Base-by-base conservation (phyloP, 257 asterid species). In the Salvia rosmarinus region DNA sequence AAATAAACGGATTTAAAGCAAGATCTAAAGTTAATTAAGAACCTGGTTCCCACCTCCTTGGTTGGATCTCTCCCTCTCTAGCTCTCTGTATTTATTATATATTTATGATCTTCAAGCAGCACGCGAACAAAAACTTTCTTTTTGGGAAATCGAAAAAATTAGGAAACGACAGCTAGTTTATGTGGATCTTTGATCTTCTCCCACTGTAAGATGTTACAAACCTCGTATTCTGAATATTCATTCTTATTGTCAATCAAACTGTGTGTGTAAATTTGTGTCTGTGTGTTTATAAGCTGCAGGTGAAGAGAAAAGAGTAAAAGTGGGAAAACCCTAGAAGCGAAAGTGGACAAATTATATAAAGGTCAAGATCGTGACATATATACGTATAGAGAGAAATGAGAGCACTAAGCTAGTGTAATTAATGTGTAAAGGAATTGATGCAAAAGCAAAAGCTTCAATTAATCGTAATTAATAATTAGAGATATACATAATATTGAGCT, bases 281-380 rank as follows among this genome's bases (percentile, higher is more conserved):
- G 63, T 57, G 64, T 30, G 64, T 57, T 25, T 57, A 28, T 57
- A 4, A n/a, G n/a, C n/a, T 34, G 23, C 0, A 2, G n/a, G 11
- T 37, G 42, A 37, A 60, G 25, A 9, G 6, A 70, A 60, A 11
- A 19, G 35, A 54, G 49, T 23, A 21, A 32, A 68, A 75, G 70
- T 62, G 67, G 70, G 70, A 71, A 83, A 86, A 79, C 89, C 92
- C 86, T 80, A 84, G 75, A 79, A 74, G 69, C 63, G 43, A 46
- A 79, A 70, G 77, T 10, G 30, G 67, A 60, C 60, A 28, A 66
- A 78, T 70, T 44, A 44, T 44, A 9, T 71, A 65, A 64, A 71
- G 80, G 32, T 64, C 49, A 64, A 40, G 56, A 56, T 23, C 9
- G 57, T 8, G 14, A 47, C 21, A n/a, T 51, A 19, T 6, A 2